These are phyloP conservation scores for Rutstroemia sp. DNA, from an alignment of 2,329 filamentous ascomycete species.

Conservation along the genomic window DNA sequence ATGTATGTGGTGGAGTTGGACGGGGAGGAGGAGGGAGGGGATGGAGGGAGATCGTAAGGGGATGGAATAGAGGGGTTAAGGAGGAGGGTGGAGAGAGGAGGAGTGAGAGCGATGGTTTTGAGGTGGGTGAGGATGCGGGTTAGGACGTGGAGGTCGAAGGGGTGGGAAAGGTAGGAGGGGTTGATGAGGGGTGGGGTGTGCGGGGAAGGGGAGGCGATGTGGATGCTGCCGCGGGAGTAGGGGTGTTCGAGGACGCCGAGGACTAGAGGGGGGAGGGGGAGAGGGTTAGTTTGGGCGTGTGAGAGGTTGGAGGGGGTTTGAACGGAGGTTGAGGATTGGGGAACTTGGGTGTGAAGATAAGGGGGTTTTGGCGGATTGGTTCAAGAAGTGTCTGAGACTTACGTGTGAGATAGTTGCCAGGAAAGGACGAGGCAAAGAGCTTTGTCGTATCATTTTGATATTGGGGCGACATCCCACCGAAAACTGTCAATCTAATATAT, in stretches of 20 bases:
- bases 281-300: not conserved
- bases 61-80: not conserved
- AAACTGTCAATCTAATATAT: too few relatives aligned
- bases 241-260: constrained; percentile 36
- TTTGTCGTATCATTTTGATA: too few relatives aligned
- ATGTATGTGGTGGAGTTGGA: not conserved
- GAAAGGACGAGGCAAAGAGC: too few relatives aligned
- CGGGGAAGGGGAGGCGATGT: constrained; percentile 35
- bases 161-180: constrained; percentile 35
- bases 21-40: too few relatives aligned
- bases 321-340: too few relatives aligned
- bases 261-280: not conserved
- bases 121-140: not conserved
- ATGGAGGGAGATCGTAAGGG: too few relatives aligned
- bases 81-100: not conserved
- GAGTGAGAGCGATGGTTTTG: not conserved
- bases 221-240: constrained; percentile 47
- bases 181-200: constrained; percentile 33
- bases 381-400: too few relatives aligned
- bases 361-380: too few relatives aligned
- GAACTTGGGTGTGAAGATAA: too few relatives aligned
- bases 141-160: constrained; percentile 29
- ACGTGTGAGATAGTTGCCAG: too few relatives aligned
- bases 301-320: not conserved
- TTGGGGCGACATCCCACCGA: too few relatives aligned